Percentiles rank a stretch among this genome's conserved stretches.
Conservation (phyloP, 305 asterid genomes). For the Fraxinus sp. region DNA sequence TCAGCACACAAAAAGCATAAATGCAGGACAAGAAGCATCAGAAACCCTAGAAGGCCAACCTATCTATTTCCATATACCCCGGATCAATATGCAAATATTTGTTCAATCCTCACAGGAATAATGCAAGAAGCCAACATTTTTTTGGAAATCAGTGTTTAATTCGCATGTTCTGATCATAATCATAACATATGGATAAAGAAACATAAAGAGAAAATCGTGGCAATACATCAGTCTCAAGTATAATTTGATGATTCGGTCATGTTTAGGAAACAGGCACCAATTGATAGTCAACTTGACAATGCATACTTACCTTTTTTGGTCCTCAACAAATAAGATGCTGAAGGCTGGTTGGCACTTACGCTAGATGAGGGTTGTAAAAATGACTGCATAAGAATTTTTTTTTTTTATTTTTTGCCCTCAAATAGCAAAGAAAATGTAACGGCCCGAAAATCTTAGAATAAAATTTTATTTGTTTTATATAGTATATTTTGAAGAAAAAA, state of each 20-base stretch:
- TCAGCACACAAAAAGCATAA: neutral
- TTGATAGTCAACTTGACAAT: neutral
- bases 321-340: neutral
- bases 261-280: neutral
- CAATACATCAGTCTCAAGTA: neutral
- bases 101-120: neutral
- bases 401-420: neutral
- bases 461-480: too few species aligned
- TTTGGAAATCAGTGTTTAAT: neutral
- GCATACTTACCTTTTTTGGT: neutral
- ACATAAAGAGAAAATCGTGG: neutral
- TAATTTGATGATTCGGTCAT: neutral
- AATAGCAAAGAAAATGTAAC: neutral
- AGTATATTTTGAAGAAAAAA: too few species aligned
- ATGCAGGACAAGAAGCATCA: neutral
- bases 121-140: neutral
- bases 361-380: neutral
- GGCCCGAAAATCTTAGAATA: too few species aligned
- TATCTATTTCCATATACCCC: neutral
- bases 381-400: neutral
- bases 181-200: neutral
- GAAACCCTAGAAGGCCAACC: neutral
- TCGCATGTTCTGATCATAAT: neutral
- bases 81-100: neutral
- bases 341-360: neutral